Base-by-base conservation (phyloP, 352 stramenopile genomes). In the Phytophthora chlamydospora region DNA sequence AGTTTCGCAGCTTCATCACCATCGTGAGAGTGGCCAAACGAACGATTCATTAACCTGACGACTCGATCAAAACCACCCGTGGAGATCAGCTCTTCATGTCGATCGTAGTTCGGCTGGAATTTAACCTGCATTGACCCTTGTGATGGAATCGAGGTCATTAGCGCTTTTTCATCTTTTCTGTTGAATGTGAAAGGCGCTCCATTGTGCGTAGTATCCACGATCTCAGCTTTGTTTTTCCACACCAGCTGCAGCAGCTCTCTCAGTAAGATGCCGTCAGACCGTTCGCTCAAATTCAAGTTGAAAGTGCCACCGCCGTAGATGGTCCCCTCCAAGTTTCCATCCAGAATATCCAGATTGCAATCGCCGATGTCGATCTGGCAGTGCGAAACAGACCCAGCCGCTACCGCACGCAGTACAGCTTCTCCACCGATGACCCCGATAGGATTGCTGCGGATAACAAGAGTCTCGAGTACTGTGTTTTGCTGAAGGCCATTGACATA, bases 291-390 rank as follows among this genome's bases (percentile, higher is more conserved):
- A 49, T 81, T 85, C 16, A 92, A 55, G 29, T 56, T 85, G 60
- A 85, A 90, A 2, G 64, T 56, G 1, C 78, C 76, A 9, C 77
- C 75, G 0, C 71, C 64, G 39, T 87, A 85, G 16, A 88, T 75
- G 11, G 69, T 52, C 3, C 68, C 64, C 35, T 87, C 75, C 38
- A 80, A 59, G 16, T 50, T 76, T n/a, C 62, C 56, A 21, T 88
- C 78, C 11, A 80, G 62, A 32, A 90, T 79, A 27, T 88, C 80
- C 41, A 90, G 55, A 71, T 89, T 90, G 58, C 80, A 89, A 41
- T 86, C 66, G 6, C 78, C 73, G 27, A 91, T 81, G 24, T 90
- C 73, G 13, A 90, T 63, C 50, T 88, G 71, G 39, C 85, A 89
- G 36, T 74, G 78, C 0, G 68, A 60, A 17, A 87, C 76, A 4